Evolutionary conservation across 2,329 filamentous ascomycete species (phyloP).

Genomic region (Xylaria sp.): DNA sequence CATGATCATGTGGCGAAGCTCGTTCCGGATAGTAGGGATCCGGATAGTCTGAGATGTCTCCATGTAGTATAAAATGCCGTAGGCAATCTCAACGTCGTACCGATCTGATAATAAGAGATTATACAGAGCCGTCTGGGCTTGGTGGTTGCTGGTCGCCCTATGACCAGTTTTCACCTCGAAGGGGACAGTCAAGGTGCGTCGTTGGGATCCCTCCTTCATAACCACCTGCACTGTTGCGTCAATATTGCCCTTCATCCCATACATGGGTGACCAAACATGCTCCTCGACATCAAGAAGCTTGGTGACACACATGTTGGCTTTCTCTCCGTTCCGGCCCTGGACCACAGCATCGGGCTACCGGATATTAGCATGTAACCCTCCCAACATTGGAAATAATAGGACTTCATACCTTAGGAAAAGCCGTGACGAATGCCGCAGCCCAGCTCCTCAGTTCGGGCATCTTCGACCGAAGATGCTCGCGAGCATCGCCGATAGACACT

Average conservation of each 20-base stretch:
- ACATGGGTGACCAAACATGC: constrained; percentile 97
- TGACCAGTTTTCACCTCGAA: constrained; percentile 96
- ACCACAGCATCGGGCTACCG: constrained; percentile 68
- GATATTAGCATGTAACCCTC: constrained; percentile 35
- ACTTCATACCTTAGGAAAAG: constrained; percentile 63
- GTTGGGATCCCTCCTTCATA: constrained; percentile 70
- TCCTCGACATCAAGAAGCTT: constrained; percentile 97
- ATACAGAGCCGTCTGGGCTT: constrained; percentile 93
- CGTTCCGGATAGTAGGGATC: constrained; percentile 81
- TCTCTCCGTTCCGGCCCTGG: constrained; percentile 76
- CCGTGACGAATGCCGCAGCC: constrained; percentile 79
- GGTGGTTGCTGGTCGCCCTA: constrained; percentile 78
- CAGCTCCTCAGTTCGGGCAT: constrained; percentile 80
- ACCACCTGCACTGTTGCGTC: constrained; percentile 92
- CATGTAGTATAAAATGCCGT: constrained; percentile 93
- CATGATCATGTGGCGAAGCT: constrained; percentile 95
- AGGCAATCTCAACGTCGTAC: constrained; percentile 89
- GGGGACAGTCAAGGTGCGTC: constrained; percentile 77
- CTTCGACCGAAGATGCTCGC: constrained; percentile 80
- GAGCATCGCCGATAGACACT: constrained; percentile 70
- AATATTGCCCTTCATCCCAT: constrained; percentile 95
- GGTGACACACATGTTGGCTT: constrained; percentile 80
- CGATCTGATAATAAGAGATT: constrained; percentile 90
- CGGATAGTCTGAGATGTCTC: constrained; percentile 85
- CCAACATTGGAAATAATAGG: neutral